Evolutionary conservation across 1,284 basidiomycete genomes (phyloP).

Genomic region (Fomitopsis betulina): DNA sequence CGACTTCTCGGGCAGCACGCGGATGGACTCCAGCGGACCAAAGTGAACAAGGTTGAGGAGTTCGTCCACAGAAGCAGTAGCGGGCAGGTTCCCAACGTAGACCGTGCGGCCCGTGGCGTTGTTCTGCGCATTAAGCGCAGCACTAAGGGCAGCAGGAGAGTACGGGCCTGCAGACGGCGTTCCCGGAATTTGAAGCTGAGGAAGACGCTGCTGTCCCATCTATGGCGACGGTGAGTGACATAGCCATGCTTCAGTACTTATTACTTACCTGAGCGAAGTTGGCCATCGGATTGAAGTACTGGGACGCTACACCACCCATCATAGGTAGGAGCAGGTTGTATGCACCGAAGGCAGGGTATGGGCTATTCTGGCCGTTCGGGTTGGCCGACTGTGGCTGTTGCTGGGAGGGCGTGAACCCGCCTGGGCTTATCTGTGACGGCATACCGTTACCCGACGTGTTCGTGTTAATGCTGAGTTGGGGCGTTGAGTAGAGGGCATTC

Average conservation of each 20-base stretch:
- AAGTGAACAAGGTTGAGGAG: constrained; percentile 97
- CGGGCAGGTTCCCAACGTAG: constrained; percentile 94
- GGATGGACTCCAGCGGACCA: constrained; percentile 93
- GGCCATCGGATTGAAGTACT: constrained; percentile 65
- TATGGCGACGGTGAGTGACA: constrained; percentile 6
- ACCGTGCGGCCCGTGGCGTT: constrained; percentile 84
- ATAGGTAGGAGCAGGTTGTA: constrained; percentile 72
- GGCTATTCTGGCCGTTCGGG: constrained; percentile 30
- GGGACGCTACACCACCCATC: constrained; percentile 67
- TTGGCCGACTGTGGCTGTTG: constrained; percentile 33
- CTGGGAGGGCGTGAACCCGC: constrained; percentile 37
- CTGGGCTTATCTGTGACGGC: constrained; percentile 62
- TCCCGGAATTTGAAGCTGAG: constrained; percentile 58
- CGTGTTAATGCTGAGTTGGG: constrained; percentile 63
- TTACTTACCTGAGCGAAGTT: constrained; percentile 58
- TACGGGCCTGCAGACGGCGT: constrained; percentile 47
- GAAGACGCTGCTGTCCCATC: constrained; percentile 50
- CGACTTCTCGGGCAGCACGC: constrained; percentile 95
- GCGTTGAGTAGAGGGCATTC: constrained; percentile 65
- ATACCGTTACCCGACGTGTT: constrained; percentile 49
- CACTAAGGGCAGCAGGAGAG: constrained; percentile 66
- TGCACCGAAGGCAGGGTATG: constrained; percentile 51
- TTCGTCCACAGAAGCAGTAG: constrained; percentile 96
- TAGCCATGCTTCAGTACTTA: background rate
- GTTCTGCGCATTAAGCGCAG: constrained; percentile 59